These are phyloP conservation scores for Phaseolus lunatus DNA, from an alignment of 306 rosid genomes.

Conservation along the genomic window DNA sequence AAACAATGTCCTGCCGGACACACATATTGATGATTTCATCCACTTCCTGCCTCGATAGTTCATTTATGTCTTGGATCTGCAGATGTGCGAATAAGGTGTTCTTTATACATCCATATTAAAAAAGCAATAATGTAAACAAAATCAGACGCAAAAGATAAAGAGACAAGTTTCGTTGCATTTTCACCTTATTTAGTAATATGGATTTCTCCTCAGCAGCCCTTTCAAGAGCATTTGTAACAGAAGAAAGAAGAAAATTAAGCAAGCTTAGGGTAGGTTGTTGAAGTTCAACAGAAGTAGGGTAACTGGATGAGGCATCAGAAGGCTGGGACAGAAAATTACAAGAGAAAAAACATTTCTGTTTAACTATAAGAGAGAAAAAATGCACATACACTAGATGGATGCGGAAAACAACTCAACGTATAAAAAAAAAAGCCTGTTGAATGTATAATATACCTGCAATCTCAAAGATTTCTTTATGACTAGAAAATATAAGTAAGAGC, in stretches of 20 bases:
- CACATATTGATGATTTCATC: constrained; percentile 83
- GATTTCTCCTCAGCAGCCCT: constrained; percentile 90
- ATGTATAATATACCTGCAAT: constrained; percentile 68
- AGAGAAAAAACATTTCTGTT: constrained; percentile 18
- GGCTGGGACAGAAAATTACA: constrained; percentile 55
- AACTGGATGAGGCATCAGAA: constrained; percentile 59
- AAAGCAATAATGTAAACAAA: not conserved
- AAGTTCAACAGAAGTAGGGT: constrained; percentile 60
- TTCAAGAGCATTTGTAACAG: constrained; percentile 75
- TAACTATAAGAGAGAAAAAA: not conserved
- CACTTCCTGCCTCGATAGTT: constrained; percentile 91
- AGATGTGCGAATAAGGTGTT: constrained; percentile 22
- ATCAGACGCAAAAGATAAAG: not conserved
- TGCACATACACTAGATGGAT: constrained; percentile 11
- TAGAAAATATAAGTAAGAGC: constrained; percentile 85
- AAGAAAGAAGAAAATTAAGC: constrained; percentile 74
- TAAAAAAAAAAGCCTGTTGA: constrained; percentile 31
- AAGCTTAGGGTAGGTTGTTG: constrained; percentile 79
- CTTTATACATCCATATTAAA: constrained; percentile 5
- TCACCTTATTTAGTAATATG: constrained; percentile 76
- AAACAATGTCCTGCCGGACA: constrained; percentile 60
- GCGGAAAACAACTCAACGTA: not conserved
- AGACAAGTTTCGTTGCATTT: constrained; percentile 16
- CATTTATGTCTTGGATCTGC: constrained; percentile 91
- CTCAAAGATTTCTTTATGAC: constrained; percentile 85